Percentiles rank a stretch among this genome's conserved stretches.
These are phyloP conservation scores for Coemansia sp. DNA, from an alignment of 192 early-diverging fungal genomes.

Conservation along the genomic window DNA sequence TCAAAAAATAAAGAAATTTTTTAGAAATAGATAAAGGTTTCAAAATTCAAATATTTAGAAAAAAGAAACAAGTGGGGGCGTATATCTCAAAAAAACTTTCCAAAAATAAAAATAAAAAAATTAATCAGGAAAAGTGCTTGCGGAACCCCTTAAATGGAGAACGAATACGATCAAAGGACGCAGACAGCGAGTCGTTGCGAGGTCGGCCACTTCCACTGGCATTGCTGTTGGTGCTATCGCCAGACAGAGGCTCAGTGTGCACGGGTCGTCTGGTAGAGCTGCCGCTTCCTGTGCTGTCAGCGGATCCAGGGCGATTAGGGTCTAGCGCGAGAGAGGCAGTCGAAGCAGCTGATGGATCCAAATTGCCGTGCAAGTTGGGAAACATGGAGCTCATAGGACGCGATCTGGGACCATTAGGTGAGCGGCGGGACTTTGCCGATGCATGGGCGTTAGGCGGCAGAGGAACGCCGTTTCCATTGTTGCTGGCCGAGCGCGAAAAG, in stretches of 20 bases:
- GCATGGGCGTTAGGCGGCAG: constrained; percentile 2
- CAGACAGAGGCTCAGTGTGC: constrained; percentile 25
- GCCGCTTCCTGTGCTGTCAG: constrained; percentile 5
- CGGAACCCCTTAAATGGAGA: constrained; percentile 58
- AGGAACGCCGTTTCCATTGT: constrained; percentile 14
- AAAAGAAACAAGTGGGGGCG: not conserved
- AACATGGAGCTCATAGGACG: constrained; percentile 41
- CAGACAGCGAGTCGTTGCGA: constrained; percentile 50
- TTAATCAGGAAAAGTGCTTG: constrained; percentile 42
- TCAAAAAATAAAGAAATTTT: not conserved
- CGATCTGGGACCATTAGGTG: constrained; percentile 7
- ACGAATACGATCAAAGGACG: constrained; percentile 55
- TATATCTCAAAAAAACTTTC: not conserved
- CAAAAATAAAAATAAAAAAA: too few species aligned
- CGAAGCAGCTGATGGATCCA: constrained; percentile 26
- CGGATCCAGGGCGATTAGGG: constrained; percentile 16
- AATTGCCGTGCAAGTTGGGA: constrained; percentile 47
- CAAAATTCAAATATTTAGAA: not conserved
- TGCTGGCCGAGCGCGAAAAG: constrained; percentile 26
- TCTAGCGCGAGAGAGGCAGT: constrained; percentile 31
- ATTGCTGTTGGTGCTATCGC: not conserved
- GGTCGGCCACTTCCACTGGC: constrained; percentile 15
- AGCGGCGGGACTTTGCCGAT: constrained; percentile 5
- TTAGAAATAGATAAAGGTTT: not conserved
- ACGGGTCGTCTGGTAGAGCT: constrained; percentile 16